Conservation (phyloP, 2,329 filamentous ascomycete species). For the Colletotrichum coccodes region DNA sequence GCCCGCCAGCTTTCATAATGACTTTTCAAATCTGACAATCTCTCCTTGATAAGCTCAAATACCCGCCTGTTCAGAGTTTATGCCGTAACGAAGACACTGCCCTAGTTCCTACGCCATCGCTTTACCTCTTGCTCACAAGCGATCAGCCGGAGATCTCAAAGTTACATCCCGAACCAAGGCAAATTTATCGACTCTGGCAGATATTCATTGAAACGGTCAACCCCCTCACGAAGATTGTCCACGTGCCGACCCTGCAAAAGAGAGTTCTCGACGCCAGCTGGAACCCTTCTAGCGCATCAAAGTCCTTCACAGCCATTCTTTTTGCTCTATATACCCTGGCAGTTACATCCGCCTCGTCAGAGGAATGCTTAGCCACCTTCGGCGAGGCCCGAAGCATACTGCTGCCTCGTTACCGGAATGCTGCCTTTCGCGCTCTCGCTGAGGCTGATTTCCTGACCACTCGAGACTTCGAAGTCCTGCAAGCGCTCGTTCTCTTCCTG, state of each 20-base stretch:
- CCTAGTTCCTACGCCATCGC: constrained; percentile 23
- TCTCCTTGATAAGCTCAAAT: background rate
- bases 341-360: constrained; percentile 34
- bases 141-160: background rate
- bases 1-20: accelerated
- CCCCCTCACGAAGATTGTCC: constrained; percentile 43
- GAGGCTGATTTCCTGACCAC: constrained; percentile 41
- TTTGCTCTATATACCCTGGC: constrained; percentile 43
- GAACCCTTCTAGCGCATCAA: constrained; percentile 33
- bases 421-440: constrained; percentile 37
- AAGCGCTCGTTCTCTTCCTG: constrained; percentile 42
- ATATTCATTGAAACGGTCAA: constrained; percentile 44
- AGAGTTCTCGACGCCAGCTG: constrained; percentile 43
- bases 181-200: constrained; percentile 45
- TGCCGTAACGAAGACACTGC: constrained; percentile 36
- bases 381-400: constrained; percentile 29
- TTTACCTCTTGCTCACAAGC: constrained; percentile 18
- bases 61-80: constrained; percentile 34
- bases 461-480: constrained; percentile 41
- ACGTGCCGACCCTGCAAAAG: constrained; percentile 44
- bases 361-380: constrained; percentile 33
- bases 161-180: constrained; percentile 42
- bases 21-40: background rate
- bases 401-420: constrained; percentile 37
- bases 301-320: constrained; percentile 37